Evolutionary conservation across 208 protist species (phyloP).

Genomic region (Leishmania mexicana): DNA sequence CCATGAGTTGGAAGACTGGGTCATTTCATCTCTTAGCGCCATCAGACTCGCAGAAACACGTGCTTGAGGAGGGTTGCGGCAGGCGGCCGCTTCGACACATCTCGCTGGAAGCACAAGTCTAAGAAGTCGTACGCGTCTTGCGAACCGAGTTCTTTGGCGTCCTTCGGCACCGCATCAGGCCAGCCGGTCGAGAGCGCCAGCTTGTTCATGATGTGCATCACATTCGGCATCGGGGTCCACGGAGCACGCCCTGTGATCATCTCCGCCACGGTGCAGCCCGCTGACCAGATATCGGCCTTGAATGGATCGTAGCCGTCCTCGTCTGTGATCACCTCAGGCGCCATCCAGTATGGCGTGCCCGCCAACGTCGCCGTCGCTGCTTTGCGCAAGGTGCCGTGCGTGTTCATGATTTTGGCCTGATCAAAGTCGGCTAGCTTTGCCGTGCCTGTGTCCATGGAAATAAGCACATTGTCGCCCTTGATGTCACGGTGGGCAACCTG

Average conservation of each 20-base stretch:
- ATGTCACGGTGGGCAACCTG: slow-evolving; percentile 91
- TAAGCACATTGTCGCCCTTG: slow-evolving; percentile 93
- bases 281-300: slow-evolving; percentile 92
- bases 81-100: slow-evolving; percentile 74
- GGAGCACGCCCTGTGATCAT: slow-evolving; percentile 89
- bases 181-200: slow-evolving; percentile 87
- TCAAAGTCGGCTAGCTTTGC: slow-evolving; percentile 99
- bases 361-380: slow-evolving; percentile 87
- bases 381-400: slow-evolving; percentile 80
- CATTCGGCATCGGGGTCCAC: slow-evolving; percentile 82
- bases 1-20: background rate
- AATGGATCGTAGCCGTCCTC: slow-evolving; percentile 91
- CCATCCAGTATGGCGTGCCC: slow-evolving; percentile 93
- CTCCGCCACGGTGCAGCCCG: slow-evolving; percentile 90
- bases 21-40: background rate
- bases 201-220: slow-evolving; percentile 94
- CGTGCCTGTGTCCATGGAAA: slow-evolving; percentile 92
- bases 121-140: slow-evolving; percentile 86
- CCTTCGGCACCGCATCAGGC: slow-evolving; percentile 89
- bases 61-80: slow-evolving; percentile 75
- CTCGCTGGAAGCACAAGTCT: slow-evolving; percentile 84
- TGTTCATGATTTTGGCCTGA: slow-evolving; percentile 94
- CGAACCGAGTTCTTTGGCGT: slow-evolving; percentile 72
- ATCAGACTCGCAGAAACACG: slow-evolving; percentile 67
- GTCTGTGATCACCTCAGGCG: slow-evolving; percentile 91